Evolutionary conservation across 2,329 filamentous ascomycete species (phyloP).

Genomic region (Didymella lethalis): DNA sequence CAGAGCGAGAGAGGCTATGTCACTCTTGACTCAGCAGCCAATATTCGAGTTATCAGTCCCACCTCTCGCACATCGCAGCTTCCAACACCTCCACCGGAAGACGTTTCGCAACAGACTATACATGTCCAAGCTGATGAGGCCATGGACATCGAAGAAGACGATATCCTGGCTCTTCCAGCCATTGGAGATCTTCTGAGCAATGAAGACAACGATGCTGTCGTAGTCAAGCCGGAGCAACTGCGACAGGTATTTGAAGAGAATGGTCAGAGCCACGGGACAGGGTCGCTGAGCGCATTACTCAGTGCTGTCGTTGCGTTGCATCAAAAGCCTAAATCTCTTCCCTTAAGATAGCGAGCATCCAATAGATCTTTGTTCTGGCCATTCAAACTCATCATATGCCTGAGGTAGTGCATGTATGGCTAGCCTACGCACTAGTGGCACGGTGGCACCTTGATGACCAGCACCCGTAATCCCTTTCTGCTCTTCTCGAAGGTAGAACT

Average conservation of each 20-base stretch:
- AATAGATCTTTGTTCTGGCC: slow-evolving; percentile 5
- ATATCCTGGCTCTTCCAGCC: slow-evolving; percentile 3
- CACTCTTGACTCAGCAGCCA: slow-evolving; percentile 76
- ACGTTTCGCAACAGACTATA: slow-evolving; percentile 39
- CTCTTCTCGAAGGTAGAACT: neutral
- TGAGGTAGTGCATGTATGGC: neutral
- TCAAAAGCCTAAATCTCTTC: slow-evolving; percentile 20
- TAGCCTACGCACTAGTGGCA: slow-evolving; percentile 7
- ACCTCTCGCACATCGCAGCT: slow-evolving; percentile 38
- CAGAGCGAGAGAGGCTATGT: slow-evolving; percentile 75
- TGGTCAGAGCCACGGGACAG: slow-evolving; percentile 72
- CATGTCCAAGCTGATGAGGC: slow-evolving; percentile 22
- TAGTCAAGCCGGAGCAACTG: slow-evolving; percentile 73
- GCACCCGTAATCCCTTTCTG: neutral
- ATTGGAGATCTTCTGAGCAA: slow-evolving; percentile 24
- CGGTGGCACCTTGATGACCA: slow-evolving; percentile 10
- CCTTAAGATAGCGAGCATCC: slow-evolving; percentile 15
- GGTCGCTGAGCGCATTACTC: slow-evolving; percentile 78
- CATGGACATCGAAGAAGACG: slow-evolving; percentile 16
- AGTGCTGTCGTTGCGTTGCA: slow-evolving; percentile 73
- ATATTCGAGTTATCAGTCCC: slow-evolving; percentile 63
- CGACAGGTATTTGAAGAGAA: slow-evolving; percentile 70
- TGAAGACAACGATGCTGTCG: slow-evolving; percentile 62
- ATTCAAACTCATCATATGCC: neutral
- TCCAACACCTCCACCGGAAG: slow-evolving; percentile 43